Evolutionary conservation across 176 grass and related monocot genomes (phyloP), one percentile per base, ranked within the genome.

Genomic region (Cenchrus americanus): DNA sequence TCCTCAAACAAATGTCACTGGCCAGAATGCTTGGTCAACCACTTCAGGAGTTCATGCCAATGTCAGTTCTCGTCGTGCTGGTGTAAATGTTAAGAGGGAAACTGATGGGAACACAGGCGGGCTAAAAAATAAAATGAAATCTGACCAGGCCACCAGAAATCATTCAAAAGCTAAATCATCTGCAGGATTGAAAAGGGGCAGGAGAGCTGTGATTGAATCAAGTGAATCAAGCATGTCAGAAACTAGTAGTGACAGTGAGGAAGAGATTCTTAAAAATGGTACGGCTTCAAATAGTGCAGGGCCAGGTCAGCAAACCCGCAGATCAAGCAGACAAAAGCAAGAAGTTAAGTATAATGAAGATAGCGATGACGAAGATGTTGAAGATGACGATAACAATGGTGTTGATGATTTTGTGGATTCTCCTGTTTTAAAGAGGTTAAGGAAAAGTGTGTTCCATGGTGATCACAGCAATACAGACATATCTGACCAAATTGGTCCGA

Each of bases 261-360:
- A 88, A 71, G 88, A 89, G 73, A 72, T 79, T 77, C 48, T 49
- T 44, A 27, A 78, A 76, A 50, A 81, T 88, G 73, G 47, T 0
- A 41, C 26, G 79, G 83, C 58, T 81, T 27, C 75, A 76, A 73
- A 76, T 68, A 71, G 50, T 87, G 48, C 64, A 37, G 65, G 18
- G 14, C 51, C 86, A 10, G 86, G 44, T 59, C 42, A 73, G 51
- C 52, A 66, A 40, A 74, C 87, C 58, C 84, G 92, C 60, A 90
- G 90, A 87, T 94, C 95, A 62, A 80, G 66, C 23, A 92, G 92
- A 49, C 84, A 87, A 58, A 98, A 84, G 81, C 88, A 93, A 62
- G 88, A 94, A 26, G 89, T 91, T 62, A 88, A 82, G 32, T 93
- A 90, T 84, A 94, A 86, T 73, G 95, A 94, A 81, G 84, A 84